A percentile compares a stretch with the other conserved stretches of the same genome.
Conservation (phyloP, 768 basidiomycete species). For the Lentinus tigrinus region DNA sequence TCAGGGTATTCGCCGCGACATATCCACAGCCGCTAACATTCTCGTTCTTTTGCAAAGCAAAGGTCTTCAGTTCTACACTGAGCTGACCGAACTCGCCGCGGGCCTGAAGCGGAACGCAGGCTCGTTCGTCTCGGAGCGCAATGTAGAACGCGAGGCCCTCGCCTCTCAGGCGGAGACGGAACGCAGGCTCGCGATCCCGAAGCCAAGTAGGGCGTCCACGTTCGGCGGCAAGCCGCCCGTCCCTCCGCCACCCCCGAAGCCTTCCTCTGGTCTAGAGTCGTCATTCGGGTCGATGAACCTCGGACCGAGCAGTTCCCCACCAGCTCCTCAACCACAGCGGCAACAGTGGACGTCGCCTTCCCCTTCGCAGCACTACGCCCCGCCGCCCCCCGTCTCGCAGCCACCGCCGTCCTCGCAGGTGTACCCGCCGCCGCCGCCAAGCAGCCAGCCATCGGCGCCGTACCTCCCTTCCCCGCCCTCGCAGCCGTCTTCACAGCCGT, state of each 20-base stretch:
- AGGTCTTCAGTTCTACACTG: conserved; percentile 85
- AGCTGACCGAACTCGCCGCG: conserved; percentile 63
- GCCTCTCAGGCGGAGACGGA: conserved; percentile 71
- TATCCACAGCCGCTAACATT: background rate
- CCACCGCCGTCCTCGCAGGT: conserved; percentile 9
- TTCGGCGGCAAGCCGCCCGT: conserved; percentile 48
- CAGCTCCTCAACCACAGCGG: conserved; percentile 25
- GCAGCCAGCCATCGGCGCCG: conserved; percentile 8
- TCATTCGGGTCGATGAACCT: conserved; percentile 61
- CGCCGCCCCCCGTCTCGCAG: conserved; percentile 5
- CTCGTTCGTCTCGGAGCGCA: conserved; percentile 62
- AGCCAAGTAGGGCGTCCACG: conserved; percentile 34
- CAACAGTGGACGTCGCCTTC: conserved; percentile 24
- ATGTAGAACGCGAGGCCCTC: conserved; percentile 67
- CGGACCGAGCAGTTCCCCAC: conserved; percentile 28
- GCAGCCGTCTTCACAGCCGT: conserved; percentile 16
- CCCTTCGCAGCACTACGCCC: conserved; percentile 16
- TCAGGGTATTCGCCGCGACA: conserved; percentile 1
- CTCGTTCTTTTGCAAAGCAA: no score
- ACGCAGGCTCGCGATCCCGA: conserved; percentile 50
- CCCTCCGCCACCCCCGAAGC: conserved; percentile 45
- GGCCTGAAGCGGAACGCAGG: conserved; percentile 59
- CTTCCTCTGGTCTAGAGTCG: conserved; percentile 39
- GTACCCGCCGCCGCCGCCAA: conserved; percentile 18
- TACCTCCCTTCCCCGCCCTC: conserved; percentile 19